Percentiles rank a stretch among this genome's conserved stretches.
Evolutionary conservation across 495 filamentous ascomycete species (phyloP).

Genomic region (Tetracladium marchalianum): DNA sequence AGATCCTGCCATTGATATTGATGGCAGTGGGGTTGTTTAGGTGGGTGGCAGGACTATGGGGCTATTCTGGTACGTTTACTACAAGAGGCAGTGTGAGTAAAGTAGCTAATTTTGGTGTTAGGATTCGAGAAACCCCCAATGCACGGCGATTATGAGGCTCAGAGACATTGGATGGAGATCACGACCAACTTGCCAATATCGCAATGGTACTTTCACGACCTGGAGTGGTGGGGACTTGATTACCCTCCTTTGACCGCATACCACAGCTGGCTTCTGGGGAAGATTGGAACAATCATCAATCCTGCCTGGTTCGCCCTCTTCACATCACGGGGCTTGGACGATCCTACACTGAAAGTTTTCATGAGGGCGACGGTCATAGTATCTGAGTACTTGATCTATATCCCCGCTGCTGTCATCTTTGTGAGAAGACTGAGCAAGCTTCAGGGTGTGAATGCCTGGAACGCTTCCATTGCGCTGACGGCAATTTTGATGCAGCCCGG

Average conservation of each 20-base stretch:
- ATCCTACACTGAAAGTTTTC: conserved; percentile 74
- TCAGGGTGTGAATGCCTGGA: conserved; percentile 62
- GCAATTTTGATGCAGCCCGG: conserved; percentile 89
- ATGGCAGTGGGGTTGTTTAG: conserved; percentile 88
- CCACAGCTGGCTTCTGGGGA: conserved; percentile 89
- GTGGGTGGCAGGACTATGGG: conserved; percentile 87
- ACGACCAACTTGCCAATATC: conserved; percentile 80
- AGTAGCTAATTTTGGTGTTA: conserved; percentile 19
- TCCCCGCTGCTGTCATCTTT: conserved; percentile 78
- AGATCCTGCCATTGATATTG: conserved; percentile 73
- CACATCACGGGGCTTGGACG: conserved; percentile 71
- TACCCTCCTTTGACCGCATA: conserved; percentile 97
- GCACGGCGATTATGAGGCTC: conserved; percentile 95
- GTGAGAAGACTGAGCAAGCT: conserved; percentile 66
- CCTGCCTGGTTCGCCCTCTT: conserved; percentile 84
- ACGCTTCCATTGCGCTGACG: conserved; percentile 70
- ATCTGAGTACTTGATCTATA: conserved; percentile 82
- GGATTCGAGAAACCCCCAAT: conserved; percentile 77
- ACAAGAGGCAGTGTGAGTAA: not conserved
- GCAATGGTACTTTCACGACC: conserved; percentile 95
- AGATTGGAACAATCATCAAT: conserved; percentile 70
- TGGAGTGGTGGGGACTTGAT: conserved; percentile 95
- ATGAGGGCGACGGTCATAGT: conserved; percentile 87
- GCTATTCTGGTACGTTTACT: conserved; percentile 69
- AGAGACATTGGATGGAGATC: conserved; percentile 98